phyloP scores from a whole-genome alignment of 2,329 filamentous ascomycete species.

The Alternaria arbusti region DNA sequence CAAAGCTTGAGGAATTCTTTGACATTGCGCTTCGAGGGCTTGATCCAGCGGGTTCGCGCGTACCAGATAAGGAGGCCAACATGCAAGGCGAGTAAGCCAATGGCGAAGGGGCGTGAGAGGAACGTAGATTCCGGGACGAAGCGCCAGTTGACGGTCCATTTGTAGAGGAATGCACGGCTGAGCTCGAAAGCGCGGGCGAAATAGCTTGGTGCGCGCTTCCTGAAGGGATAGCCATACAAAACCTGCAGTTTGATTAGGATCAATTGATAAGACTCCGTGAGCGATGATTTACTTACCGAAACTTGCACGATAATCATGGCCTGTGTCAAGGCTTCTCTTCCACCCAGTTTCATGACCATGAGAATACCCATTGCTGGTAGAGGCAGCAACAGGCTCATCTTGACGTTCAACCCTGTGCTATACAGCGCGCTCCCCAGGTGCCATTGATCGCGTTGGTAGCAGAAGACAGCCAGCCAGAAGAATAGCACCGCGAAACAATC shows the following conservation, averaged over 20 bases:
- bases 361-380: slow-evolving; percentile 81
- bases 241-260: slow-evolving; percentile 48
- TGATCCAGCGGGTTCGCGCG: slow-evolving; percentile 72
- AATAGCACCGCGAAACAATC: slow-evolving; percentile 88
- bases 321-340: slow-evolving; percentile 69
- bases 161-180: slow-evolving; percentile 88
- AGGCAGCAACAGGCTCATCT: slow-evolving; percentile 88
- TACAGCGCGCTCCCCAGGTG: slow-evolving; percentile 74
- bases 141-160: slow-evolving; percentile 99
- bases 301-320: slow-evolving; percentile 75
- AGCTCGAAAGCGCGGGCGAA: slow-evolving; percentile 86
- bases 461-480: slow-evolving; percentile 80
- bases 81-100: slow-evolving; percentile 71
- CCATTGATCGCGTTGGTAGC: slow-evolving; percentile 78
- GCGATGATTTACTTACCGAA: slow-evolving; percentile 64
- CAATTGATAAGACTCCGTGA: background rate
- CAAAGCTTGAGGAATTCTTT: slow-evolving; percentile 61
- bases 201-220: slow-evolving; percentile 72
- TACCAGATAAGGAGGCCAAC: slow-evolving; percentile 70
- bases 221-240: slow-evolving; percentile 70
- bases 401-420: slow-evolving; percentile 83
- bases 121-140: slow-evolving; percentile 88
- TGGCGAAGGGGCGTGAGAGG: slow-evolving; percentile 72
- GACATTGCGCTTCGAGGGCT: slow-evolving; percentile 67
- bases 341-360: slow-evolving; percentile 75